Evolutionary conservation across 2,329 filamentous ascomycete genomes (phyloP), one percentile per base, ranked within the genome.

Genomic region (Penicillium sp.): DNA sequence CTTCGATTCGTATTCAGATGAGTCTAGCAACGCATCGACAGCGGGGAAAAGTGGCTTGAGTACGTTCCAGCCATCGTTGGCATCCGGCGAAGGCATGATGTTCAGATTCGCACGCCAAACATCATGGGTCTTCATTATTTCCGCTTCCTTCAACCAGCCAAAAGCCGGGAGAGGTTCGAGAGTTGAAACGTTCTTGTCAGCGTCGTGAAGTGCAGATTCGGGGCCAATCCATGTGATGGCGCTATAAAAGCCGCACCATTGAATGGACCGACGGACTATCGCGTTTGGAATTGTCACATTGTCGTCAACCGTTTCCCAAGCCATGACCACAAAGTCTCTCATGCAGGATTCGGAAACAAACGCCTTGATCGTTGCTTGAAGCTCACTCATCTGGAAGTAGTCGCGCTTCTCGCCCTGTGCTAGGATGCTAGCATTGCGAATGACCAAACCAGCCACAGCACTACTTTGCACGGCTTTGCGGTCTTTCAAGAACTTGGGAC

Each of bases 161-260:
- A 80, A 75, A 1, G 78, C 75, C 5, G 77, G 74, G 3, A 80
- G 66, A 11, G 78, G 78, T 53, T 78, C 71, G 0, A 57, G 47
- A 8, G 58, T 61, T 10, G 71, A 68, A 22, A 60, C 57, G 31
- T 74, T 73, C 9, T 69, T 46, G 5, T 62, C 56, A 2, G 71
- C 68, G 60, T 79, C 66, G 3, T 61, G 59, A 16, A 80, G 59
- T 7, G 77, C 71, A 24, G 67, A 59, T 43, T 68, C 55, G 1
- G 71, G 55, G 5, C 76, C 76, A 47, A 79, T 77, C 76, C 76
- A 81, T 6, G 71, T 67, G 5, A 79, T 66, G 4, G 71, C 72
- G 54, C 72, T 79, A 61, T 79, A 78, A 58, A 78, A 81, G 24
- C 72, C 72, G 57, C 75, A 78, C 78, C 78, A 81, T 29, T 74